These are phyloP conservation scores for Ophiostoma fasciatum DNA, from an alignment of 2,329 filamentous ascomycete species.

Conservation along the genomic window DNA sequence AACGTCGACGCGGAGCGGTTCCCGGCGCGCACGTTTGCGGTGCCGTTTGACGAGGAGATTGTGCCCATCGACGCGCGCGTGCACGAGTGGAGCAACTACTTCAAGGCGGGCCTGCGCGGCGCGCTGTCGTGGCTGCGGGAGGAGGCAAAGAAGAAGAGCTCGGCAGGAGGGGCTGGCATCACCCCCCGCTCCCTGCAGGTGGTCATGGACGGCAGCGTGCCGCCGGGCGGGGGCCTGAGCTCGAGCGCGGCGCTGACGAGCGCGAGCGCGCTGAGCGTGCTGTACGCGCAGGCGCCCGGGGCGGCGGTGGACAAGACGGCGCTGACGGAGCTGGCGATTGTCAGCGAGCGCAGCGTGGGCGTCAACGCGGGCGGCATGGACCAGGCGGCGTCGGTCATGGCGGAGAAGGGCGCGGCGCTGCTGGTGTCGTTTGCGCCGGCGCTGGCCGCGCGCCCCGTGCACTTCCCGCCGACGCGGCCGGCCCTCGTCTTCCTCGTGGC, in stretches of 20 bases:
- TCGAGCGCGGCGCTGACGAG: conserved; percentile 92
- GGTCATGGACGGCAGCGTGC: conserved; percentile 81
- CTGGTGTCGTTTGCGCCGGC: conserved; percentile 80
- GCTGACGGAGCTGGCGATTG: conserved; percentile 81
- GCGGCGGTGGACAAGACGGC: conserved; percentile 71
- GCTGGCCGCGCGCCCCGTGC: conserved; percentile 61
- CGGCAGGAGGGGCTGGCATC: conserved; percentile 39
- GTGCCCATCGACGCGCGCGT: conserved; percentile 69
- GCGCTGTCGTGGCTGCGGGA: conserved; percentile 64
- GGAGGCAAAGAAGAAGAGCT: no score
- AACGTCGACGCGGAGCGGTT: conserved; percentile 71
- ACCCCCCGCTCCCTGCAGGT: conserved; percentile 68
- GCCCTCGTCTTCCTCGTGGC: conserved; percentile 87
- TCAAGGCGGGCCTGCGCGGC: conserved; percentile 78
- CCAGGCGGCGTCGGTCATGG: conserved; percentile 91
- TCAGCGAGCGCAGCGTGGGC: conserved; percentile 84
- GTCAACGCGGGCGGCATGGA: conserved; percentile 99
- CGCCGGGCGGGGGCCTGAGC: conserved; percentile 79
- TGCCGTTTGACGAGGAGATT: conserved; percentile 40
- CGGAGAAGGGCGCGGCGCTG: conserved; percentile 68
- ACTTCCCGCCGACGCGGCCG: conserved; percentile 66
- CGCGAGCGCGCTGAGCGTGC: conserved; percentile 73
- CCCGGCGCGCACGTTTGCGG: conserved; percentile 55
- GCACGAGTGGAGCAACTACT: conserved; percentile 97
- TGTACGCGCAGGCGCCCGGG: conserved; percentile 55